A percentile compares a stretch with the other conserved stretches of the same genome.
Conservation (phyloP, 2,329 filamentous ascomycete genomes). For the Ophiocordyceps sinensis region DNA sequence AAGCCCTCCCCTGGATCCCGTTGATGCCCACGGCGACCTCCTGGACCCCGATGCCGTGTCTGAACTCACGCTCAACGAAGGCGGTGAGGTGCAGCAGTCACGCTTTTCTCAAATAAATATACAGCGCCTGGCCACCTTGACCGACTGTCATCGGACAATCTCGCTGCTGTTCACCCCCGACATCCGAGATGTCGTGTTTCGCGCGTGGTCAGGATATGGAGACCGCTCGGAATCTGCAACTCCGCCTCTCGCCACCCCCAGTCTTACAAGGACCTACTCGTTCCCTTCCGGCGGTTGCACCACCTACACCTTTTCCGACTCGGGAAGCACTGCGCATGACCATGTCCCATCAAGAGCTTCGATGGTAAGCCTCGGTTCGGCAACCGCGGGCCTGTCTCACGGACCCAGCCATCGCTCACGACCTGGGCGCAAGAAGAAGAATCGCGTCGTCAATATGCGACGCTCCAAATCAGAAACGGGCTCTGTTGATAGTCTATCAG, state of each 20-base stretch:
- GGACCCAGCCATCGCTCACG: conserved; percentile 47
- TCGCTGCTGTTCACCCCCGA: conserved; percentile 82
- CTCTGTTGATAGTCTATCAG: conserved; percentile 33
- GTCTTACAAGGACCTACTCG: conserved; percentile 49
- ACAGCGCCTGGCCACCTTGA: conserved; percentile 65
- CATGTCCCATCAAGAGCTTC: conserved; percentile 56
- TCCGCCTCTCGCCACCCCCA: conserved; percentile 31
- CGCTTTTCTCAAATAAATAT: conserved; percentile 94
- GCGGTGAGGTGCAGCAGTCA: conserved; percentile 72
- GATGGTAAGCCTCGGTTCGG: conserved; percentile 45
- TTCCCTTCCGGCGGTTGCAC: conserved; percentile 42
- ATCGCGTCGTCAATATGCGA: conserved; percentile 68
- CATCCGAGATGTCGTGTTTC: conserved; percentile 81
- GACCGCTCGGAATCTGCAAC: conserved; percentile 51
- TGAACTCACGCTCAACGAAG: conserved; percentile 62
- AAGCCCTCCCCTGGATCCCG: conserved; percentile 66
- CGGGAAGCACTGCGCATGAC: conserved; percentile 47
- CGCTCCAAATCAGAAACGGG: conserved; percentile 40
- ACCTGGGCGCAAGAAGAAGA: conserved; percentile 65
- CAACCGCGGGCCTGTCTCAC: conserved; percentile 46
- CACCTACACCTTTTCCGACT: conserved; percentile 62
- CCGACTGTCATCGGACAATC: conserved; percentile 77
- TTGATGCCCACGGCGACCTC: conserved; percentile 66
- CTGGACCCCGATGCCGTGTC: conserved; percentile 64
- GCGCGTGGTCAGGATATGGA: conserved; percentile 73